A percentile compares a stretch with the other conserved stretches of the same genome.
Conservation (phyloP, 306 rosid genomes). For the Luffa aegyptiaca region DNA sequence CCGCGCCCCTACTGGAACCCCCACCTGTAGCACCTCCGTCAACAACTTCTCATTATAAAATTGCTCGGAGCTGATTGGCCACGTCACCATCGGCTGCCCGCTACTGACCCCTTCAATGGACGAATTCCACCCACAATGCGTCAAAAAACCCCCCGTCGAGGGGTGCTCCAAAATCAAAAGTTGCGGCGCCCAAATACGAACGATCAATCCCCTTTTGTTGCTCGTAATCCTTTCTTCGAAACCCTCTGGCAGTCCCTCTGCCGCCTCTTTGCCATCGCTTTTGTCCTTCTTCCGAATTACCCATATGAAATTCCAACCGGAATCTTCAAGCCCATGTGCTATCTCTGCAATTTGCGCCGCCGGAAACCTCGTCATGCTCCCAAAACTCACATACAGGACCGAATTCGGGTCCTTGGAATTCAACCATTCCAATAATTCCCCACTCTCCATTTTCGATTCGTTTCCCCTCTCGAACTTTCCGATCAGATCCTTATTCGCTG, state of each 20-base stretch:
- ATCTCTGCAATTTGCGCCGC: constrained; percentile 33
- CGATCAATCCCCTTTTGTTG: neutral
- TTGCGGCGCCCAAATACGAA: constrained; percentile 10
- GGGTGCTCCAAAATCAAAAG: neutral
- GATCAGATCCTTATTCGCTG: neutral
- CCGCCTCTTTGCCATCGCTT: neutral
- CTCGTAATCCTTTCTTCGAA: neutral
- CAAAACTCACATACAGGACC: constrained; percentile 33
- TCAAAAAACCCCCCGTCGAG: constrained; percentile 10
- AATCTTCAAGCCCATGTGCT: constrained; percentile 32
- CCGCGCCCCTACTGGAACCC: neutral
- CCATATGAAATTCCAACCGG: constrained; percentile 33
- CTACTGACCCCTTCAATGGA: neutral
- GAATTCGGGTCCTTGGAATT: constrained; percentile 24
- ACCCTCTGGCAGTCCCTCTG: neutral
- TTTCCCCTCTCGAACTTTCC: neutral
- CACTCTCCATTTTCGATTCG: neutral
- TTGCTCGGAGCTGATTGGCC: constrained; percentile 9
- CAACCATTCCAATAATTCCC: constrained; percentile 41
- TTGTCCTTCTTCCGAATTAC: constrained; percentile 11
- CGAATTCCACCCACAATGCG: neutral
- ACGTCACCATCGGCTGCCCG: constrained; percentile 8
- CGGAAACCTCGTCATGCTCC: constrained; percentile 8
- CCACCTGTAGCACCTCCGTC: constrained; percentile 19
- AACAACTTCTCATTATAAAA: constrained; percentile 2